Evolutionary conservation across 78 protist species (phyloP).

Genomic region (Tieghemostelium lacteum): DNA sequence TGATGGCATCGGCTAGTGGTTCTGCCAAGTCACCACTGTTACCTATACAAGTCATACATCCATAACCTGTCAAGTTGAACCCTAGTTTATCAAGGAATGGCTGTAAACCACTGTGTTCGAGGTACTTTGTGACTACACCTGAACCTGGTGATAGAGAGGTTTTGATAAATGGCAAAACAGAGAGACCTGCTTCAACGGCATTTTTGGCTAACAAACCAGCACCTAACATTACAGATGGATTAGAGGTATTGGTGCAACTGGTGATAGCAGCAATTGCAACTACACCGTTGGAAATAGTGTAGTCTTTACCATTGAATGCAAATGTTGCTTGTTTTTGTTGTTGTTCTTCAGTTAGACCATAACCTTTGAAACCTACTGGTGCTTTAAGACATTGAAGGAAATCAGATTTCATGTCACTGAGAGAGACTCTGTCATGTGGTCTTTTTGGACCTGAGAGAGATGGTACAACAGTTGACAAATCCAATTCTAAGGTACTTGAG

Average conservation of each 20-base stretch:
- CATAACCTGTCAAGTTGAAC: conserved; percentile 90
- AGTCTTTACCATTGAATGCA: conserved; percentile 68
- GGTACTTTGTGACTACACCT: conserved; percentile 89
- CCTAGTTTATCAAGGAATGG: conserved; percentile 80
- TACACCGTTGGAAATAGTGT: conserved; percentile 86
- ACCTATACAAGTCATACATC: conserved; percentile 95
- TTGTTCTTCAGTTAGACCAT: conserved; percentile 74
- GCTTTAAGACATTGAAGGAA: conserved; percentile 78
- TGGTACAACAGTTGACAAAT: conserved; percentile 87
- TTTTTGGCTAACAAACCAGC: conserved; percentile 92
- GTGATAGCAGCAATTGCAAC: conserved; percentile 95
- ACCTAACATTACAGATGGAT: conserved; percentile 95
- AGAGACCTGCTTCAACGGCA: conserved; percentile 89
- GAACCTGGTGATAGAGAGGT: conserved; percentile 92
- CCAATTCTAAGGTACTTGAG: conserved; percentile 76
- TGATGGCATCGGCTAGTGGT: conserved; percentile 84
- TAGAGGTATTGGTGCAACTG: conserved; percentile 93
- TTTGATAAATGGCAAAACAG: conserved; percentile 85
- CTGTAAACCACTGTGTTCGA: conserved; percentile 79
- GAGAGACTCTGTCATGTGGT: conserved; percentile 91
- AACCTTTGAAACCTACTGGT: conserved; percentile 91
- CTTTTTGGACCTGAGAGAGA: conserved; percentile 90
- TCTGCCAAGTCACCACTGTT: conserved; percentile 86
- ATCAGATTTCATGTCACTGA: conserved; percentile 81
- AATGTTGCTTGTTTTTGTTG: conserved; percentile 65